These are phyloP conservation scores for Phytophthora fragariaefolia DNA, from an alignment of 352 stramenopile species.

Conservation along the genomic window DNA sequence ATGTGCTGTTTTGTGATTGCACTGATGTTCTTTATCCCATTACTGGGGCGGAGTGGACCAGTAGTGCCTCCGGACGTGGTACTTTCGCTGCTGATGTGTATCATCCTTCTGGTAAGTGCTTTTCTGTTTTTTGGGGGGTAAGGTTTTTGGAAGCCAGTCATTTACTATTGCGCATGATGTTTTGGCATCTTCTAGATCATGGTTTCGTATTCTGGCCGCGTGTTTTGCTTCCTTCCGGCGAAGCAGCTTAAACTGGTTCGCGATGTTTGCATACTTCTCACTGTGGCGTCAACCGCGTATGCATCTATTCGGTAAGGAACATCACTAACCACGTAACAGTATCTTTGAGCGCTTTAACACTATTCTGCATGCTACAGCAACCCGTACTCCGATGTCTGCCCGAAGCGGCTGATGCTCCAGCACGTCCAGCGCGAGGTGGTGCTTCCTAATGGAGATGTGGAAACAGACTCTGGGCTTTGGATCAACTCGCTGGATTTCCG, in stretches of 20 bases:
- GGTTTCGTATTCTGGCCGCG: conserved; percentile 62
- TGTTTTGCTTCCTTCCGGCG: conserved; percentile 74
- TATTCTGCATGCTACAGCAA: conserved; percentile 49
- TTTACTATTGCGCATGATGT: conserved; percentile 19
- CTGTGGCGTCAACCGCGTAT: conserved; percentile 44
- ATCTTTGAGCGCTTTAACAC: not conserved
- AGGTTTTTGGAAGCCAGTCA: conserved; percentile 8
- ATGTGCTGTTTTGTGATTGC: conserved; percentile 61
- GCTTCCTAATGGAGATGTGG: conserved; percentile 49
- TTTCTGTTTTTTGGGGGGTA: not conserved
- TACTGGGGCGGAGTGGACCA: conserved; percentile 69
- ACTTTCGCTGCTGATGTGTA: conserved; percentile 52
- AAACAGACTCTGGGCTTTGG: conserved; percentile 74
- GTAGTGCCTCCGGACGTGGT: conserved; percentile 64
- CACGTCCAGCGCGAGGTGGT: conserved; percentile 67
- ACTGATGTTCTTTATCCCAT: conserved; percentile 79
- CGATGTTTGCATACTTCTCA: conserved; percentile 48
- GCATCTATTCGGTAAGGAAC: conserved; percentile 57
- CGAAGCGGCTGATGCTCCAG: conserved; percentile 74
- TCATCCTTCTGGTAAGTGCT: conserved; percentile 52
- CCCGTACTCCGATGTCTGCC: conserved; percentile 74
- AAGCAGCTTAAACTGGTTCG: conserved; percentile 50
- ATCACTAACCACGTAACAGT: not conserved
- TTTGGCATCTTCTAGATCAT: conserved; percentile 38
- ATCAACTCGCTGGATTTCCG: conserved; percentile 78